phyloP scores from a whole-genome alignment of 176 grass and related monocot genomes.

The Dactylis glomerata region DNA sequence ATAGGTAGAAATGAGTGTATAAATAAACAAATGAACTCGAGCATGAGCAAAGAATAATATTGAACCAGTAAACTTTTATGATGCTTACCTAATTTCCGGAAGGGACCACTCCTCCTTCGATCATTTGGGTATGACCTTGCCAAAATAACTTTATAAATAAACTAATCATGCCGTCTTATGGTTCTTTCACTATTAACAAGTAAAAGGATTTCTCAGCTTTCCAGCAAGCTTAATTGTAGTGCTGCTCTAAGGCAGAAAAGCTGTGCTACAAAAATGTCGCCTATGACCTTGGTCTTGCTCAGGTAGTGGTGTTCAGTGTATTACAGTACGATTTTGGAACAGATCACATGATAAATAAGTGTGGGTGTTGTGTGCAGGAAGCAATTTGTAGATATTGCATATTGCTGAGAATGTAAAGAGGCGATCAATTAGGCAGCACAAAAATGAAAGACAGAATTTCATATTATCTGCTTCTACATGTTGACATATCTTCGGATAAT shows the following conservation, averaged over 20 bases:
- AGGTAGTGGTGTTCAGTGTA: not conserved
- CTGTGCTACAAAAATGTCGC: not conserved
- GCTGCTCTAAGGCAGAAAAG: not conserved
- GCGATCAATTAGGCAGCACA: not conserved
- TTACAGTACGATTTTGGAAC: not conserved
- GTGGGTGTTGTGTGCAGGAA: not conserved
- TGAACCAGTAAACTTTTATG: not conserved
- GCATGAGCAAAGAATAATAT: not conserved
- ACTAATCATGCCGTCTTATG: not conserved
- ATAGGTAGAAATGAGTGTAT: not conserved
- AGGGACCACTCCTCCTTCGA: not conserved
- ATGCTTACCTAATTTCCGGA: not conserved
- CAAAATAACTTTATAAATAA: slow-evolving; percentile 3
- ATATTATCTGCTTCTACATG: slow-evolving; percentile 4
- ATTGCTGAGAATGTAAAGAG: slow-evolving; percentile 2
- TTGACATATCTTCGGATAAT: not conserved
- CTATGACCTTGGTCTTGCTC: not conserved
- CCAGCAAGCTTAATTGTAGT: not conserved
- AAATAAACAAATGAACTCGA: slow-evolving; percentile 16
- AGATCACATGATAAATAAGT: not conserved
- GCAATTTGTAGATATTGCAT: not conserved
- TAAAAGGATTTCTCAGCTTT: not conserved
- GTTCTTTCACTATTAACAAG: not conserved
- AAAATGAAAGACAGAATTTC: not conserved
- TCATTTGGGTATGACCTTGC: slow-evolving; percentile 1